Percentiles rank a stretch among this genome's conserved stretches.
phyloP scores from a whole-genome alignment of 805 yeast genomes.

The Candida patagonica region DNA sequence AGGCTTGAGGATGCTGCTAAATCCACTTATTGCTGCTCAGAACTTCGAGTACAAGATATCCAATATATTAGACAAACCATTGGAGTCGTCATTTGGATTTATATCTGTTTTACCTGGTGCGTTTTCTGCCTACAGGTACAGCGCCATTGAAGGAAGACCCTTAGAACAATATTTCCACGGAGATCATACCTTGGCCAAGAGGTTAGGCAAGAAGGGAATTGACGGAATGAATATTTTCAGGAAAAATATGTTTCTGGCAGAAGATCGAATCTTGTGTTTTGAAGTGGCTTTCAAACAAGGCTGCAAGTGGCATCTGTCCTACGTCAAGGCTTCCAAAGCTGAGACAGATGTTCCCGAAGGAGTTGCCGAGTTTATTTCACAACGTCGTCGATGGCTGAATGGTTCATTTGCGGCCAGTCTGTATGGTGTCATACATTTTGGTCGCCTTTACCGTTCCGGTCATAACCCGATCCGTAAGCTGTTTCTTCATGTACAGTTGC shows the following conservation, averaged over 20 bases:
- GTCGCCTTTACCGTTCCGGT: conserved; percentile 44
- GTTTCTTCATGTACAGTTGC: conserved; percentile 44
- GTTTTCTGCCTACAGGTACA: conserved; percentile 53
- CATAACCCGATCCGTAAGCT: conserved; percentile 44
- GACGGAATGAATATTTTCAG: conserved; percentile 58
- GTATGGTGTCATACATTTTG: conserved; percentile 42
- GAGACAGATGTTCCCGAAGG: conserved; percentile 63
- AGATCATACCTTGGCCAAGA: conserved; percentile 41
- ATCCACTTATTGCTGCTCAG: conserved; percentile 57
- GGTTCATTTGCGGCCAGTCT: conserved; percentile 61
- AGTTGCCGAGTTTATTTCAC: conserved; percentile 52
- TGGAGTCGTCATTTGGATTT: conserved; percentile 56
- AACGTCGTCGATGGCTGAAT: conserved; percentile 60
- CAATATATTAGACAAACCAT: conserved; percentile 57
- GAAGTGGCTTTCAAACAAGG: conserved; percentile 52
- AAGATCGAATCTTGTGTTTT: conserved; percentile 58
- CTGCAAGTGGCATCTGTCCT: conserved; percentile 52
- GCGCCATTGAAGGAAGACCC: conserved; percentile 56
- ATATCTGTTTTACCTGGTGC: conserved; percentile 63
- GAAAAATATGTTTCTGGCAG: conserved; percentile 62
- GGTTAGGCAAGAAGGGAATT: conserved; percentile 42
- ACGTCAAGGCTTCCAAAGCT: conserved; percentile 54
- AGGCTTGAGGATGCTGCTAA: conserved; percentile 33
- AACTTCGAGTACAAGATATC: conserved; percentile 62
- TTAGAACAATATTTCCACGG: conserved; percentile 61